Conservation (phyloP, 106 monocot species). For the Dendrobium catenatum region DNA sequence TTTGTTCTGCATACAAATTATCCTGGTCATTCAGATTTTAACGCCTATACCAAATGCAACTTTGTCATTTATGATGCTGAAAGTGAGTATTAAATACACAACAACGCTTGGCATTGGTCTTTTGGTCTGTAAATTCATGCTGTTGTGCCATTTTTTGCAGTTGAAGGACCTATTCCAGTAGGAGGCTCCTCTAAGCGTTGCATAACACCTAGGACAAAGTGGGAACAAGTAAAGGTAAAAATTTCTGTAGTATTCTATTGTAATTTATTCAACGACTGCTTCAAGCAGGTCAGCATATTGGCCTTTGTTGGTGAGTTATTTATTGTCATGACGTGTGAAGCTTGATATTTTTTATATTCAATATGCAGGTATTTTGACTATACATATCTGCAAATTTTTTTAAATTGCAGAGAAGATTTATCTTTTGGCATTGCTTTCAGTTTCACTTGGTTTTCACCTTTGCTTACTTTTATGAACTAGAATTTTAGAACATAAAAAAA, state of each 20-base stretch:
- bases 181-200: conserved; percentile 40
- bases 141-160: conserved; percentile 26
- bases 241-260: not conserved
- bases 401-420: not conserved
- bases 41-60: conserved; percentile 89
- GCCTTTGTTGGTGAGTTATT: not conserved
- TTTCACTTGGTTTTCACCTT: not conserved
- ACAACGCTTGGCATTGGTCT: conserved; percentile 5
- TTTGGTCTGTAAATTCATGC: conserved; percentile 2
- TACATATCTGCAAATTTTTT: not conserved
- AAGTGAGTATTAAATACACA: conserved; percentile 32
- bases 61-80: conserved; percentile 73
- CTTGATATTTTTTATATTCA: not conserved
- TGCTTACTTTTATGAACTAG: not conserved
- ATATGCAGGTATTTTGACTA: not conserved
- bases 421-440: not conserved
- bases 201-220: conserved; percentile 79
- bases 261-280: not conserved
- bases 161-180: conserved; percentile 36
- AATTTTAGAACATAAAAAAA: not conserved
- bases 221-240: conserved; percentile 95
- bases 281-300: not conserved
- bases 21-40: conserved; percentile 96
- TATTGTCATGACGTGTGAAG: not conserved
- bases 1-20: conserved; percentile 95